These are phyloP conservation scores for Diaporthe citriasiana DNA, from an alignment of 2,329 filamentous ascomycete species.

Conservation along the genomic window DNA sequence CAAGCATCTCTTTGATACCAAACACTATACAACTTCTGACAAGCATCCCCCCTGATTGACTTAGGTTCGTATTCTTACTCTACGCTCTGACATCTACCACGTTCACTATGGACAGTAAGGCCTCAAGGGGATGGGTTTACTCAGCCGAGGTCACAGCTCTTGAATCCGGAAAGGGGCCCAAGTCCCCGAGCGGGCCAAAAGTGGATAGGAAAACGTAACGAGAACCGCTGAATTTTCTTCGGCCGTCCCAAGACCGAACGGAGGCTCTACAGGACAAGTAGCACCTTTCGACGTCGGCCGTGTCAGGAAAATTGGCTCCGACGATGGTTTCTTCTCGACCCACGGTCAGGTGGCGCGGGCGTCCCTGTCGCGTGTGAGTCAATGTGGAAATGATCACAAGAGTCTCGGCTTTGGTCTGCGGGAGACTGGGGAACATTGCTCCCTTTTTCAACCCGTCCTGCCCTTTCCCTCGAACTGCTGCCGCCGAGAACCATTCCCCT, in stretches of 20 bases:
- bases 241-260: background rate
- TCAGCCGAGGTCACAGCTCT: background rate
- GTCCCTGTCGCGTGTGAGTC: conserved; percentile 1
- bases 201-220: conserved; percentile 32
- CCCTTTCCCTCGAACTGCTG: background rate
- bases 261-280: conserved; percentile 15
- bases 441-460: background rate
- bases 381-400: background rate
- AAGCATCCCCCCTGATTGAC: background rate
- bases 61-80: background rate
- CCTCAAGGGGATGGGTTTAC: background rate
- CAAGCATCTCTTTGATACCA: background rate
- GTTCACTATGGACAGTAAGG: background rate
- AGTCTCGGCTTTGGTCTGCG: background rate
- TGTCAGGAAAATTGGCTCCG: conserved; percentile 23
- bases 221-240: conserved; percentile 23
- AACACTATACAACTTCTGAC: background rate
- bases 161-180: conserved; percentile 13
- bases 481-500: conserved; percentile 5
- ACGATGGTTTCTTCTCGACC: conserved; percentile 25
- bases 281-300: conserved; percentile 15
- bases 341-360: conserved; percentile 22
- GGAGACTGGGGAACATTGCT: background rate
- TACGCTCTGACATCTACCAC: background rate
- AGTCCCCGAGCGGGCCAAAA: conserved; percentile 18